These are phyloP conservation scores for Ustanciosporium gigantosporum DNA, from an alignment of 1,284 basidiomycete genomes.

Conservation along the genomic window DNA sequence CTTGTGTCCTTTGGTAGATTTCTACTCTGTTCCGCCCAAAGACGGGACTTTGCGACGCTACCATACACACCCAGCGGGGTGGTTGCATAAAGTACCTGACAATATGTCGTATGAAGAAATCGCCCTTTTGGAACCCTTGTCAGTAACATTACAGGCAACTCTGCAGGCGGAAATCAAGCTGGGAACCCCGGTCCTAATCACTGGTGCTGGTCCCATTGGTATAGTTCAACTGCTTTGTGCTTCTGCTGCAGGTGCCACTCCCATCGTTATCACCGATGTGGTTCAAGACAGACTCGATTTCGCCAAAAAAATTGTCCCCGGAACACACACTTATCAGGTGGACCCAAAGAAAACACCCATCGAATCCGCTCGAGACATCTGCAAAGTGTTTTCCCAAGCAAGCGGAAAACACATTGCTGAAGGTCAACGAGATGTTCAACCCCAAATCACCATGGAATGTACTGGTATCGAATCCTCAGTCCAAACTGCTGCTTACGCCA, in stretches of 20 bases:
- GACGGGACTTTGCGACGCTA: slow-evolving; percentile 60
- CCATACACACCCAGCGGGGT: slow-evolving; percentile 66
- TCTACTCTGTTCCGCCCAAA: slow-evolving; percentile 60
- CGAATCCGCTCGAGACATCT: slow-evolving; percentile 45
- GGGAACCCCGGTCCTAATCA: slow-evolving; percentile 57
- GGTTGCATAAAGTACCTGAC: slow-evolving; percentile 66
- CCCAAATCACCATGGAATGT: slow-evolving; percentile 68
- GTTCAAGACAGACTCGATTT: slow-evolving; percentile 65
- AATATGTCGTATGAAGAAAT: slow-evolving; percentile 64
- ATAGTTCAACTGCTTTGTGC: slow-evolving; percentile 65
- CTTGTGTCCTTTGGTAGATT: slow-evolving; percentile 60
- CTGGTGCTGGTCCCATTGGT: slow-evolving; percentile 64
- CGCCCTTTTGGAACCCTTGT: slow-evolving; percentile 65
- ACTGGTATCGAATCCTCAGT: slow-evolving; percentile 87
- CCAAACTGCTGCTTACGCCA: slow-evolving; percentile 68
- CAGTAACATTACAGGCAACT: slow-evolving; percentile 66
- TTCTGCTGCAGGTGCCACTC: slow-evolving; percentile 65
- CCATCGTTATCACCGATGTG: slow-evolving; percentile 67
- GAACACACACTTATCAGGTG: slow-evolving; percentile 61
- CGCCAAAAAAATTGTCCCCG: slow-evolving; percentile 64
- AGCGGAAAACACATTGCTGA: slow-evolving; percentile 29
- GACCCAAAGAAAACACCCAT: slow-evolving; percentile 21
- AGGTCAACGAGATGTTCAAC: slow-evolving; percentile 31
- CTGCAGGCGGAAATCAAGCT: slow-evolving; percentile 64
- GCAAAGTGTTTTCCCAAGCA: slow-evolving; percentile 42